Conservation (phyloP, 495 filamentous ascomycete species). For the Talaromyces adpressus region DNA sequence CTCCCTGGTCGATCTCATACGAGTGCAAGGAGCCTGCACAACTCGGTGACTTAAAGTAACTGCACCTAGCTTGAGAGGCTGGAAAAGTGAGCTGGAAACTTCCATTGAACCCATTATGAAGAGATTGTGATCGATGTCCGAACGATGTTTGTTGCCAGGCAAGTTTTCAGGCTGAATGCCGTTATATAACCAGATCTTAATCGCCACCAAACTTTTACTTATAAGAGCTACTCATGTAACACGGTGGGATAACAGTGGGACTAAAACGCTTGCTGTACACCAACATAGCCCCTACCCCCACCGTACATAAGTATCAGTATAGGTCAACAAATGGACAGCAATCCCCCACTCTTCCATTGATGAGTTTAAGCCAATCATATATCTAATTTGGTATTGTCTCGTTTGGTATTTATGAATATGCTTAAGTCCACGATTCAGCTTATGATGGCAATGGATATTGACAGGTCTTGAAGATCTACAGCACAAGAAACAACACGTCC, state of each 20-base stretch:
- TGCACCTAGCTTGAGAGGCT: slow-evolving; percentile 40
- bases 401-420: not conserved
- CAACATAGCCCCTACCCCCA: not conserved
- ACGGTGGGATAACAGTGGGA: not conserved
- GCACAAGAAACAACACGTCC: too few species aligned
- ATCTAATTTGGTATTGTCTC: not conserved
- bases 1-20: slow-evolving; percentile 36
- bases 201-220: not conserved
- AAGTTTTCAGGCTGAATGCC: not conserved
- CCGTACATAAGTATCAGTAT: not conserved
- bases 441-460: not conserved
- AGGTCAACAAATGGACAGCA: not conserved
- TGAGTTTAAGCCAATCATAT: not conserved
- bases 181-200: not conserved
- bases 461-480: not conserved
- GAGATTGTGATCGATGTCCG: not conserved
- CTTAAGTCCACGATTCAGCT: not conserved
- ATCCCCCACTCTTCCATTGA: not conserved
- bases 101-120: slow-evolving; percentile 23
- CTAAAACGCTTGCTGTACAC: not conserved
- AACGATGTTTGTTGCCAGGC: not conserved
- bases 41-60: slow-evolving; percentile 43
- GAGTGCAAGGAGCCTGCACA: slow-evolving; percentile 45
- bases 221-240: not conserved
- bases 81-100: slow-evolving; percentile 38